A percentile compares a stretch with the other conserved stretches of the same genome.
Evolutionary conservation across 2,329 filamentous ascomycete genomes (phyloP).

Genomic region (Metarhizium album): DNA sequence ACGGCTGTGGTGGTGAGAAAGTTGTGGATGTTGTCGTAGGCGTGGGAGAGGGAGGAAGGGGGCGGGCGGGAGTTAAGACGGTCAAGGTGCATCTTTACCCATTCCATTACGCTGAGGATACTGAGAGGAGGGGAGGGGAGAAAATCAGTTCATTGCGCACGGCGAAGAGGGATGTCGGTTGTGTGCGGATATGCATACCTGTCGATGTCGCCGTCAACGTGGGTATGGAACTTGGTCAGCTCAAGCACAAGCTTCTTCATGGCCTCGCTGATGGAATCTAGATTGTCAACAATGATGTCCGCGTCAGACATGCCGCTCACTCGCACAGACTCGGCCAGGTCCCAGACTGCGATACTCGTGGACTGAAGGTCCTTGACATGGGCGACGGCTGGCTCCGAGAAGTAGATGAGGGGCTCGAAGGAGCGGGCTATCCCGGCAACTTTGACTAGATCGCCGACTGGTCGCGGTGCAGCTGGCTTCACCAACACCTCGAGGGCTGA

Average conservation of each 20-base stretch:
- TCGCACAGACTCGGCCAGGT: constrained; percentile 81
- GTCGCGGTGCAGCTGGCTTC: constrained; percentile 46
- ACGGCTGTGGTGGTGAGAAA: constrained; percentile 56
- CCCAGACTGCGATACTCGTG: constrained; percentile 88
- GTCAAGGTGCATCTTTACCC: constrained; percentile 77
- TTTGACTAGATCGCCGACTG: constrained; percentile 64
- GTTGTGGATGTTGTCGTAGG: constrained; percentile 76
- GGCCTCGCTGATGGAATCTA: constrained; percentile 77
- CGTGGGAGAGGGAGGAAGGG: constrained; percentile 48
- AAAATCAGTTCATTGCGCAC: not conserved
- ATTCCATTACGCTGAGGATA: constrained; percentile 92
- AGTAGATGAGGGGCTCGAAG: constrained; percentile 90
- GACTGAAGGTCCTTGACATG: constrained; percentile 85
- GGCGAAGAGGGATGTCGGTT: not conserved
- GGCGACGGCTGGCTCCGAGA: constrained; percentile 77
- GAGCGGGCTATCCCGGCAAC: constrained; percentile 81
- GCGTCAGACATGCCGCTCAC: constrained; percentile 86
- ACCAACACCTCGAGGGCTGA: constrained; percentile 55
- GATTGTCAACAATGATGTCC: constrained; percentile 70
- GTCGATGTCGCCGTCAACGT: constrained; percentile 88
- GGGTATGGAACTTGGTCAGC: constrained; percentile 84
- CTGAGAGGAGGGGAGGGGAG: constrained; percentile 34
- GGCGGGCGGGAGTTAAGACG: constrained; percentile 53
- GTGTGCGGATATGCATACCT: constrained; percentile 35
- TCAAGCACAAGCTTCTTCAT: constrained; percentile 77